Evolutionary conservation across 2,329 filamentous ascomycete species (phyloP).

Genomic region (Aspergillus texensis): DNA sequence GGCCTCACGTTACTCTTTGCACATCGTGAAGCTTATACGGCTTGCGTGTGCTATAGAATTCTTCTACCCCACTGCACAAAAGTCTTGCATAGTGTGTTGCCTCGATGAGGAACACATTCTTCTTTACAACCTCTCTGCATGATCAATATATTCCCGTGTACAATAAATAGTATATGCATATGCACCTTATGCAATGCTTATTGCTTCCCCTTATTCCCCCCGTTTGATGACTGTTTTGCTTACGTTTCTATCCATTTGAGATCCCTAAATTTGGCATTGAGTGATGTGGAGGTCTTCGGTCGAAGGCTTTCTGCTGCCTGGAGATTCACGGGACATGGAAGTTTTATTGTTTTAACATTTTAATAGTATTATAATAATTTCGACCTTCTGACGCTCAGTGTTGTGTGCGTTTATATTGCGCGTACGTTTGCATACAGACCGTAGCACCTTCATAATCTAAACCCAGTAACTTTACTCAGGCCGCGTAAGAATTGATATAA

Average conservation of each 20-base stretch:
- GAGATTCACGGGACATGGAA: not conserved
- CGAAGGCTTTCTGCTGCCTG: not conserved
- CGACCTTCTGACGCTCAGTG: not conserved
- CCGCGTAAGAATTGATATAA: conserved; percentile 49
- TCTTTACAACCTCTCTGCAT: conserved; percentile 12
- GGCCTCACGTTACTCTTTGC: conserved; percentile 4
- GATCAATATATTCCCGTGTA: conserved; percentile 9
- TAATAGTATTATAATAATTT: conserved; percentile 21
- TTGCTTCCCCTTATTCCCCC: conserved; percentile 4
- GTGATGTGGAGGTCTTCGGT: not conserved
- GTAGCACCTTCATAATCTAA: conserved; percentile 3
- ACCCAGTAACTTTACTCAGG: conserved; percentile 21
- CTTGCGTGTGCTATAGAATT: conserved; percentile 13
- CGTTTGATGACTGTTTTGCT: conserved; percentile 7
- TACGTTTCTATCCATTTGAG: conserved; percentile 11
- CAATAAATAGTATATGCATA: conserved; percentile 14
- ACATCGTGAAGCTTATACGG: conserved; percentile 12
- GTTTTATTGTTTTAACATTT: not conserved
- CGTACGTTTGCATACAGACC: conserved; percentile 8
- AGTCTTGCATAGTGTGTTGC: conserved; percentile 17
- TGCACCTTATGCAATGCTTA: conserved; percentile 6
- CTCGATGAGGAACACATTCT: conserved; percentile 6
- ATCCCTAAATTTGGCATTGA: not conserved
- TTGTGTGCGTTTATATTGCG: not conserved
- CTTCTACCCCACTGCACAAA: conserved; percentile 7